phyloP scores from a whole-genome alignment of 2,329 filamentous ascomycete species.

The Escovopsis sp. region DNA sequence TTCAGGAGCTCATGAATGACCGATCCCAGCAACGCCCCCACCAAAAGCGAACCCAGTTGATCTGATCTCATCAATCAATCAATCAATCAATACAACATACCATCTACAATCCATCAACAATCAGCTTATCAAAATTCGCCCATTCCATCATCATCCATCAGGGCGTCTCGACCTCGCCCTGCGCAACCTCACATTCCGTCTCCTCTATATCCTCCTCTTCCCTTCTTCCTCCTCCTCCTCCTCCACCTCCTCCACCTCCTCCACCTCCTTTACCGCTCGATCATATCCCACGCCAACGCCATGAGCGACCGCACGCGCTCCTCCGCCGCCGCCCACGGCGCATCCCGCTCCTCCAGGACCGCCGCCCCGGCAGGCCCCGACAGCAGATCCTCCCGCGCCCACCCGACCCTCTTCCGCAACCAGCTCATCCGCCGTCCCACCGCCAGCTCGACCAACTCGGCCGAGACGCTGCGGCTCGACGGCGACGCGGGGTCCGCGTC shows the following conservation, averaged over 20 bases:
- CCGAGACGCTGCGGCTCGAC: constrained; percentile 35
- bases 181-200: too few relatives aligned
- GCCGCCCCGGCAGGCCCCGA: not conserved
- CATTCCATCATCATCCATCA: not conserved
- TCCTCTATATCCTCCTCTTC: too few relatives aligned
- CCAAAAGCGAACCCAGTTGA: too few relatives aligned
- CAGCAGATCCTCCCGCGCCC: not conserved
- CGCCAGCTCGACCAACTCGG: constrained; percentile 22
- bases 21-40: too few relatives aligned
- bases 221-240: not conserved
- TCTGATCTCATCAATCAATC: too few relatives aligned
- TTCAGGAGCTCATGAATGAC: too few relatives aligned
- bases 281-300: too few relatives aligned
- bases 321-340: not conserved
- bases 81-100: too few relatives aligned
- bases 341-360: constrained; percentile 3
- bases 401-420: constrained; percentile 42
- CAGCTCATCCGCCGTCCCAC: constrained; percentile 44
- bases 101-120: too few relatives aligned
- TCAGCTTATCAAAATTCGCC: not conserved
- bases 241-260: not conserved
- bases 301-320: constrained; percentile 5
- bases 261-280: too few relatives aligned
- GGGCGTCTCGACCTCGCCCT: too few relatives aligned
- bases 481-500: constrained; percentile 23